A percentile compares a stretch with the other conserved stretches of the same genome.
phyloP scores from a whole-genome alignment of 345 rosid genomes.

The Aquilaria malaccensis region DNA sequence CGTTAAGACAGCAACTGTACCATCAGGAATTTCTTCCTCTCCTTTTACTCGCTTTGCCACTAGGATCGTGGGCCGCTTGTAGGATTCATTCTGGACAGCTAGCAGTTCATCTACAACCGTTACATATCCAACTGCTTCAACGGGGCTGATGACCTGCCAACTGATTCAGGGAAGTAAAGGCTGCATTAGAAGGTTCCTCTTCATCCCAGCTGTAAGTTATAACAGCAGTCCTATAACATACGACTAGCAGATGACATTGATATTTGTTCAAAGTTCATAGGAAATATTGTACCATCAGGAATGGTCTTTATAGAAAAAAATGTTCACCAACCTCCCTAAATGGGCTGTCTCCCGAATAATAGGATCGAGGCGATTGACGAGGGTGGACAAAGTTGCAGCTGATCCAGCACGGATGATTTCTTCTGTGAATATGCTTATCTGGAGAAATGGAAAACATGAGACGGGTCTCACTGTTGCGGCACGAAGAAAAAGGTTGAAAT shows the following conservation, averaged over 20 bases:
- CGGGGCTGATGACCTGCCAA: constrained; percentile 99
- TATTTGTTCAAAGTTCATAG: neutral
- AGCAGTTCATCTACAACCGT: constrained; percentile 78
- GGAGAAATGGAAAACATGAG: constrained; percentile 15
- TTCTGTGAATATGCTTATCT: constrained; percentile 91
- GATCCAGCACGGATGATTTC: constrained; percentile 98
- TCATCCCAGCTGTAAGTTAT: constrained; percentile 1
- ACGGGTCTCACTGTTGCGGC: constrained; percentile 1
- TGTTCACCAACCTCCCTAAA: constrained; percentile 77
- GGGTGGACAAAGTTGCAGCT: constrained; percentile 80
- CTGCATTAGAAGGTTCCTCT: constrained; percentile 20
- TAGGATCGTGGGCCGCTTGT: constrained; percentile 71
- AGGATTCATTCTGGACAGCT: constrained; percentile 77
- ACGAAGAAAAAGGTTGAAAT: constrained; percentile 1
- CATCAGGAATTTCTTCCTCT: constrained; percentile 98
- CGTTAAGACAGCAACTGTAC: constrained; percentile 93
- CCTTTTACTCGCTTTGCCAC: constrained; percentile 92
- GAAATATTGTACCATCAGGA: neutral
- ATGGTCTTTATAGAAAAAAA: neutral
- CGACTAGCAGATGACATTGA: constrained; percentile 1
- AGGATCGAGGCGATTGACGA: constrained; percentile 91
- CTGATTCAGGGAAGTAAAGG: constrained; percentile 41
- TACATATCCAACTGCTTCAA: constrained; percentile 82
- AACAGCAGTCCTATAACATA: constrained; percentile 4
- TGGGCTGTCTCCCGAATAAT: constrained; percentile 88